Evolutionary conservation across 2,329 filamentous ascomycete species (phyloP), one percentile per base, ranked within the genome.

Genomic region (Colletotrichum ledebouriae): DNA sequence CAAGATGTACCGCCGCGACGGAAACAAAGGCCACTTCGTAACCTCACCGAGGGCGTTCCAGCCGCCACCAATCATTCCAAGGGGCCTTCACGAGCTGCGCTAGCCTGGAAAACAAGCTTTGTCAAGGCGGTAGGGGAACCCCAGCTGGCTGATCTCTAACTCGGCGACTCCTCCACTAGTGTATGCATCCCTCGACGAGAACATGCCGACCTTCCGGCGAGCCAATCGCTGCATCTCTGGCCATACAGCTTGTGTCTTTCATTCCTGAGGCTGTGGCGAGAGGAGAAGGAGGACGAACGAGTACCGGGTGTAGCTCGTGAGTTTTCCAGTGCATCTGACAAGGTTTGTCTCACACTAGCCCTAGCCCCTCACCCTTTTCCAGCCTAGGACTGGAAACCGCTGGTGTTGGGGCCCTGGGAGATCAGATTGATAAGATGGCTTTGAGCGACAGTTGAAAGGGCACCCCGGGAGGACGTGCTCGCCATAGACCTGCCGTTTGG

Each of bases 351-450:
- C n/a, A 10, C 29, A 44, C 64, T 58, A 63, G 53, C 7, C 25
- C 11, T 3, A 29, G 50, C 34, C 57, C 39, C 55, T 49, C 44
- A 34, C 22, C 49, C 20, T 34, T n/a, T 42, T 34, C 63, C 34
- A 20, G 20, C 42, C 34, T 50, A 52, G 56, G 39, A 47, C 17
- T 39, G 44, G 46, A 37, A 60, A 64, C 53, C 25, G 37, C 33
- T 33, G 39, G 58, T 49, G 39, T 56, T 33, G 57, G 41, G 29
- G 41, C n/a, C 34, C 50, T 49, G n/a, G 42, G 37, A 61, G 64
- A 67, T 67, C 60, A 67, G 64, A 67, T 67, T 67, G 64, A 67
- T 67, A 67, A 67, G 64, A 67, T 67, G 60, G 29, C 25, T 37
- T 64, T 46, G 29, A 34, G 29, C 44, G n/a, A 63, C 33, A n/a